These are phyloP conservation scores for Tricholoma hemisulphureum DNA, from an alignment of 768 basidiomycete species.

Conservation along the genomic window DNA sequence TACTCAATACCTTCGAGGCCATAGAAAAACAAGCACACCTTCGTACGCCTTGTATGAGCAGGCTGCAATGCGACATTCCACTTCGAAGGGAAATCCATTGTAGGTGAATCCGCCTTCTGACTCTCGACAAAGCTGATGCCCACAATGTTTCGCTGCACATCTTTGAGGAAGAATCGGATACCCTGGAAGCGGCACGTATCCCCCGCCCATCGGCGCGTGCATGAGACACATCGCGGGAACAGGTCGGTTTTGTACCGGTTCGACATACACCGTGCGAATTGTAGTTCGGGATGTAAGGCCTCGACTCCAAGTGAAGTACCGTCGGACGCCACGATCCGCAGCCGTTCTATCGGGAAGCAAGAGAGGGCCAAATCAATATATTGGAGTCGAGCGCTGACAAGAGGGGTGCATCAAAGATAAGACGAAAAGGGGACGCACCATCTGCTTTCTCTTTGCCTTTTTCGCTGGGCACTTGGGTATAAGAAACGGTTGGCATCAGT, in stretches of 20 bases:
- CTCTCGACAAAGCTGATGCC: slow-evolving; percentile 71
- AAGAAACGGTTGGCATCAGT: slow-evolving; percentile 45
- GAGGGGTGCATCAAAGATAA: neutral
- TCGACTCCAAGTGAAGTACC: slow-evolving; percentile 29
- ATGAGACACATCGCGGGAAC: slow-evolving; percentile 80
- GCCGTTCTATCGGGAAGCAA: slow-evolving; percentile 12
- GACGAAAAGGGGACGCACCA: slow-evolving; percentile 19
- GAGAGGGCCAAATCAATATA: neutral
- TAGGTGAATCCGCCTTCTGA: slow-evolving; percentile 54
- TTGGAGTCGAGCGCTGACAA: neutral
- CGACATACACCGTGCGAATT: slow-evolving; percentile 83
- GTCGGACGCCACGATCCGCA: slow-evolving; percentile 32
- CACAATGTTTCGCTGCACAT: slow-evolving; percentile 53
- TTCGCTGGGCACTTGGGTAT: slow-evolving; percentile 33
- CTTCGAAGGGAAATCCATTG: slow-evolving; percentile 59
- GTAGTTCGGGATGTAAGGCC: slow-evolving; percentile 60
- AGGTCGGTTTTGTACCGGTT: slow-evolving; percentile 69
- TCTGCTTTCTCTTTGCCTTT: slow-evolving; percentile 49
- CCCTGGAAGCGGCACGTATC: slow-evolving; percentile 86
- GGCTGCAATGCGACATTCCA: slow-evolving; percentile 64
- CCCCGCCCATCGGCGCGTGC: slow-evolving; percentile 83
- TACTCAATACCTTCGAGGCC: neutral
- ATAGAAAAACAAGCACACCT: slow-evolving; percentile 41
- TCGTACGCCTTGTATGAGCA: slow-evolving; percentile 54
- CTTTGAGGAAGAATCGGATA: slow-evolving; percentile 76